A percentile compares a stretch with the other conserved stretches of the same genome.
Conservation (phyloP, 2,329 filamentous ascomycete genomes). For the Aquanectria penicillioides region DNA sequence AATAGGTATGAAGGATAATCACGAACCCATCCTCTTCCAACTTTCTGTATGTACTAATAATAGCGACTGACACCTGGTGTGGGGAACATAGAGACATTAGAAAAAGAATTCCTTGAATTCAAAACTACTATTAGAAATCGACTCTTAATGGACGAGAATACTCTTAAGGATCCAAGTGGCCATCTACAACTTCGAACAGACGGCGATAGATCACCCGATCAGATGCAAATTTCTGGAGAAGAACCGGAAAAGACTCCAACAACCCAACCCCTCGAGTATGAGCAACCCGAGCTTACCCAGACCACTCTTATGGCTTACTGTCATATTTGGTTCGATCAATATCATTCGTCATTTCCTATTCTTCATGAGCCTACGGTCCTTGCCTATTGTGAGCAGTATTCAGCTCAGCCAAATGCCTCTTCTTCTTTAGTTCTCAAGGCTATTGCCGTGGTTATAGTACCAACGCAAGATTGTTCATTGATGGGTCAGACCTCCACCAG, state of each 20-base stretch:
- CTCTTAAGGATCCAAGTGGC: no score
- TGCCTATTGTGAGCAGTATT: not conserved
- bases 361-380: conserved; percentile 19
- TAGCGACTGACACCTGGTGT: not conserved
- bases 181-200: not conserved
- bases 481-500: not conserved
- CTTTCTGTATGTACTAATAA: not conserved
- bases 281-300: not conserved
- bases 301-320: not conserved
- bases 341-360: conserved; percentile 20
- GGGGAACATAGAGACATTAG: not conserved
- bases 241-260: not conserved
- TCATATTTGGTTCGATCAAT: conserved; percentile 18
- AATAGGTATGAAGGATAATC: not conserved
- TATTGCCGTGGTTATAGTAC: conserved; percentile 10
- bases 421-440: conserved; percentile 11
- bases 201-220: not conserved
- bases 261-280: no score
- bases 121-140: conserved; percentile 10
- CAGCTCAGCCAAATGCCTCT: not conserved
- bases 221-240: not conserved
- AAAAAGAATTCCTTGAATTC: conserved; percentile 12
- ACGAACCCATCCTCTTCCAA: not conserved
- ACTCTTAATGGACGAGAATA: no score
- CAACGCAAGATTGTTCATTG: not conserved